These are phyloP conservation scores for Aspergillus quadrilineatus DNA, from an alignment of 2,329 filamentous ascomycete genomes.

Conservation along the genomic window DNA sequence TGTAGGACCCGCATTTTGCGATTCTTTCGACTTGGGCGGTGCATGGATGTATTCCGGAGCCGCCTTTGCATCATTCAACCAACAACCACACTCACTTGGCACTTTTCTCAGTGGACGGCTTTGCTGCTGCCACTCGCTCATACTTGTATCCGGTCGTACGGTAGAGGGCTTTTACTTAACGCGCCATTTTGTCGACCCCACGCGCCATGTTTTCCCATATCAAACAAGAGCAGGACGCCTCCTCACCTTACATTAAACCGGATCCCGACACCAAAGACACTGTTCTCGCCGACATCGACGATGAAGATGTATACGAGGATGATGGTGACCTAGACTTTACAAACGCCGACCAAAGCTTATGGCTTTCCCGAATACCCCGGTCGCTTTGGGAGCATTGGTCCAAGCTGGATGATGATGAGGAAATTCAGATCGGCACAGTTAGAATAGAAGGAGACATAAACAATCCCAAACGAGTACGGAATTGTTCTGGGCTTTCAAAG, in stretches of 20 bases:
- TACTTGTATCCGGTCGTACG: slow-evolving; percentile 9
- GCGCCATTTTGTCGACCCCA: background rate
- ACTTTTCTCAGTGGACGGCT: background rate
- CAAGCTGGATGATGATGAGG: slow-evolving; percentile 73
- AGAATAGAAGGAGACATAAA: slow-evolving; percentile 58
- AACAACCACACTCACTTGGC: background rate
- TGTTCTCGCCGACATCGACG: slow-evolving; percentile 41
- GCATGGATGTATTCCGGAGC: slow-evolving; percentile 8
- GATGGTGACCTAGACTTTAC: slow-evolving; percentile 63
- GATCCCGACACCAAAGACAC: slow-evolving; percentile 43
- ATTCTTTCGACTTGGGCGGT: slow-evolving; percentile 6
- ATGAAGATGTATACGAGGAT: slow-evolving; percentile 71
- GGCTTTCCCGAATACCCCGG: slow-evolving; percentile 75
- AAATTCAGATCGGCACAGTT: slow-evolving; percentile 78
- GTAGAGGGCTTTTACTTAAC: background rate
- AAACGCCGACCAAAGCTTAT: slow-evolving; percentile 52
- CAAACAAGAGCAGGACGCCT: slow-evolving; percentile 43
- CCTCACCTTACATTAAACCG: slow-evolving; percentile 39
- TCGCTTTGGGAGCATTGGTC: slow-evolving; percentile 80
- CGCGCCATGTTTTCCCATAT: slow-evolving; percentile 35
- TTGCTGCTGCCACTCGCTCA: background rate
- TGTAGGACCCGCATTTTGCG: slow-evolving; percentile 13
- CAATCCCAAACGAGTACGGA: slow-evolving; percentile 48
- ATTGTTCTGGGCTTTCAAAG: background rate
- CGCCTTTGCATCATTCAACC: slow-evolving; percentile 19